Evolutionary conservation across 805 yeast species (phyloP), one percentile per base, ranked within the genome.

Genomic region (Kodamaea leandrae): DNA sequence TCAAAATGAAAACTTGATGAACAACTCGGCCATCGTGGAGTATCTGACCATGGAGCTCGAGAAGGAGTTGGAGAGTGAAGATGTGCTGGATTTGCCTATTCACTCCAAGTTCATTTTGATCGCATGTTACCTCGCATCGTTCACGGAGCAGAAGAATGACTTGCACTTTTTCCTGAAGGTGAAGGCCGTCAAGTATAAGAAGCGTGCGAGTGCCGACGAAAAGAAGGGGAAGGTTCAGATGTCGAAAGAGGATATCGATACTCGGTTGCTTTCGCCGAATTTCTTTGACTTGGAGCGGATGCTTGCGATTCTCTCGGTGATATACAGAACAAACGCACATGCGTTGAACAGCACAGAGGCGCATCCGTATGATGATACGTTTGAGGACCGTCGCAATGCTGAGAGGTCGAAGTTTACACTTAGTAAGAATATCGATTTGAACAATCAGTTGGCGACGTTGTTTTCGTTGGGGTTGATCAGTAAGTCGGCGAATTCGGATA

Each of bases 61-160:
- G 37, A 40, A 38, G 9, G 33, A 44, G 4, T 43, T 52, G n/a
- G 47, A 53, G 1, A 40, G 39, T 49, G 32, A 57, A 32, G 8
- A 52, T 14, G 53, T 59, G 12, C 51, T 71, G 38, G 82, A 80
- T 48, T 62, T 86, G 30, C 79, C 90, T 0, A 56, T 54, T 6
- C 72, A 77, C 37, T 75, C 91, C 2, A 84, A 86, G 54, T 86
- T 76, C 54, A 61, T 90, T n/a, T 61, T 89, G 12, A 74, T 88
- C 23, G 87, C 96, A 1, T 82, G 95, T 1, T 90, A 84, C 57
- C 63, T 89, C 36, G 95, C 96, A 1, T 87, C 96, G 0, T 85
- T 77, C 54, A 77, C 80, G 42, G 85, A 83, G 21, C 80, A 83
- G 2, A 76, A 78, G 45, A 75, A 74, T 53, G 97, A 89, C 59